phyloP scores from a whole-genome alignment of 148 eudicot species.

The Camellia granthamiana region DNA sequence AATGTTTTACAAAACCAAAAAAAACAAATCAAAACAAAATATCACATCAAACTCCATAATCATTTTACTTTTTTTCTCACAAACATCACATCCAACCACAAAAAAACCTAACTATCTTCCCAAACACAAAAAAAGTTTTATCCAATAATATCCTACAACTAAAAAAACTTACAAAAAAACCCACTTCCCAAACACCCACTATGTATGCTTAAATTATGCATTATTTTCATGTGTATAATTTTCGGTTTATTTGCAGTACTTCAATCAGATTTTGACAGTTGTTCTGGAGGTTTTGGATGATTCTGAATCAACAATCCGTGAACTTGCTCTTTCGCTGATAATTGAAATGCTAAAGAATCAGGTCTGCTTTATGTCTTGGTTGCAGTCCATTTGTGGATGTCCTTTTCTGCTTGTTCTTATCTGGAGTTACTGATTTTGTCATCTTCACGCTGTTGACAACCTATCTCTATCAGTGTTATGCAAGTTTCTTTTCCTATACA shows the following conservation, averaged over 20 bases:
- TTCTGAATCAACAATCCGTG: constrained; percentile 66
- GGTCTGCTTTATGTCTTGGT: constrained; percentile 13
- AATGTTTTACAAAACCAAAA: too few relatives aligned
- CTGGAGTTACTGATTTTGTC: not conserved
- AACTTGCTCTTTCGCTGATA: constrained; percentile 64
- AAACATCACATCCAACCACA: too few relatives aligned
- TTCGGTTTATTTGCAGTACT: constrained; percentile 24
- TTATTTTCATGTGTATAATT: not conserved
- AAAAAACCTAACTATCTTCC: too few relatives aligned
- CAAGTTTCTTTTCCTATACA: not conserved
- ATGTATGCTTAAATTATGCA: not conserved
- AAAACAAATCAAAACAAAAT: too few relatives aligned
- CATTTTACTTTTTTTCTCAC: too few relatives aligned
- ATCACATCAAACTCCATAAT: too few relatives aligned
- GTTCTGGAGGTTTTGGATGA: constrained; percentile 85
- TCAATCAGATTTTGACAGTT: constrained; percentile 86
- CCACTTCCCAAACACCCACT: too few relatives aligned
- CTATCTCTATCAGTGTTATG: not conserved
- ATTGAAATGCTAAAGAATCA: constrained; percentile 84
- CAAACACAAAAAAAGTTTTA: too few relatives aligned
- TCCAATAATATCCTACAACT: too few relatives aligned
- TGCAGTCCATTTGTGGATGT: not conserved
- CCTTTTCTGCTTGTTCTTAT: constrained; percentile 7
- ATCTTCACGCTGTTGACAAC: not conserved
- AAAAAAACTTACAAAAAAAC: too few relatives aligned